Base-by-base conservation (phyloP, 371 early-diverging fungal genomes). In the Mortierella sp. region DNA sequence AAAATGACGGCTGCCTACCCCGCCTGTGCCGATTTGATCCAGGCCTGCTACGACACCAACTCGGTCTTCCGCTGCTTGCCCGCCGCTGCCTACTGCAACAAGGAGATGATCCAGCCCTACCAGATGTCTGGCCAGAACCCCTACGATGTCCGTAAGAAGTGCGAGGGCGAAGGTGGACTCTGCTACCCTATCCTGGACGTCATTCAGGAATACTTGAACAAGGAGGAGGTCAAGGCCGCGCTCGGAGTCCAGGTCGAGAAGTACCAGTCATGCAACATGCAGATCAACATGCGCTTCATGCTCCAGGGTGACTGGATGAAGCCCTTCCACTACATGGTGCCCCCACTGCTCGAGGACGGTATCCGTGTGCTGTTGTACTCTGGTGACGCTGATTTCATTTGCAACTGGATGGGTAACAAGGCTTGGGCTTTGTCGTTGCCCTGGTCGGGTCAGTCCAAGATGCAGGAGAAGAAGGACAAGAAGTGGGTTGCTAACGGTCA, bases 381-480 rank as follows among this genome's bases (percentile, higher is more conserved):
- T 79, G 99, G 99, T 73, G 95, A 95, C 81, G 95, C 95, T 6
- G 96, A 96, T 84, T 95, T 91, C 80, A 95, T 96, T 72, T 96
- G 97, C 91, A 96, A 96, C 88, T 97, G 97, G 97, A 93, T 96
- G 83, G 98, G 98, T 72, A 98, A 97, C 93, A 96, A 96, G 91
- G 97, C 97, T 3, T 98, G 97, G 97, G 89, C 96, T 11, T 76
- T 93, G 54, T 93, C 89, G 32, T 89, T 99, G 70, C 93, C 93
- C 54, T 99, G 99, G 99, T 82, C 89, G 49, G 97, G 97, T 54
- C 88, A 92, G 77, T 78, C 88, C 7, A 94, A 91, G 43, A 96
- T 96, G 88, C 79, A 89, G 48, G 77, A 89, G 44, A 93, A 94
- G 55, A 90, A 93, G 76, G 95, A 95, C 79, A 81, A 83, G 51